These are phyloP conservation scores for Backusella circina DNA, from an alignment of 192 early-diverging fungal species.

Conservation along the genomic window DNA sequence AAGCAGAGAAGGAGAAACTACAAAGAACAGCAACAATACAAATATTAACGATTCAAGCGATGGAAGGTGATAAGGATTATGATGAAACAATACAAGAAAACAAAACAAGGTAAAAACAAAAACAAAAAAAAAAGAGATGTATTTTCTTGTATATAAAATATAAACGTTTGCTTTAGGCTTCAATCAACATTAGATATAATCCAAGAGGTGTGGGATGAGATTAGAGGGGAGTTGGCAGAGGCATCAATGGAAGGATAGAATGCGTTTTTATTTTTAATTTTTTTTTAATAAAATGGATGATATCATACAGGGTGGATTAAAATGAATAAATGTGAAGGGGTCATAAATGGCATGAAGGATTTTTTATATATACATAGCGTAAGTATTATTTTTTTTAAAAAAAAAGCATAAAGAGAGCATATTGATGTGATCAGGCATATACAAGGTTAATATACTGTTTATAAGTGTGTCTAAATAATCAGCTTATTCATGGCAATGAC, in stretches of 20 bases:
- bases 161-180: neutral
- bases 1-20: slow-evolving; percentile 31
- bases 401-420: neutral
- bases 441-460: neutral
- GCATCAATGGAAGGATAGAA: neutral
- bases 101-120: slow-evolving; percentile 6
- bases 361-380: too few species aligned
- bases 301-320: neutral
- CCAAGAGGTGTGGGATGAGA: slow-evolving; percentile 28
- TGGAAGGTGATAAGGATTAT: slow-evolving; percentile 25
- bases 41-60: slow-evolving; percentile 27
- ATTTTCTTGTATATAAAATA: neutral
- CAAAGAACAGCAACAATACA: slow-evolving; percentile 18
- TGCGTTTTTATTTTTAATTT: neutral
- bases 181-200: neutral
- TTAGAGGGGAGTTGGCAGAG: slow-evolving; percentile 17
- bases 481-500: neutral
- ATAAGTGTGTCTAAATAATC: neutral
- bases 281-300: neutral
- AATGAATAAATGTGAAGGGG: neutral
- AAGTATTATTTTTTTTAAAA: too few species aligned
- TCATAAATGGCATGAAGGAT: too few species aligned
- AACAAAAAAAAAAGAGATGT: too few species aligned
- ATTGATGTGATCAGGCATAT: neutral
- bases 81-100: slow-evolving; percentile 16